Evolutionary conservation across 1,139 yeast genomes (phyloP).

Genomic region (Yamadazyma trypodendri): DNA sequence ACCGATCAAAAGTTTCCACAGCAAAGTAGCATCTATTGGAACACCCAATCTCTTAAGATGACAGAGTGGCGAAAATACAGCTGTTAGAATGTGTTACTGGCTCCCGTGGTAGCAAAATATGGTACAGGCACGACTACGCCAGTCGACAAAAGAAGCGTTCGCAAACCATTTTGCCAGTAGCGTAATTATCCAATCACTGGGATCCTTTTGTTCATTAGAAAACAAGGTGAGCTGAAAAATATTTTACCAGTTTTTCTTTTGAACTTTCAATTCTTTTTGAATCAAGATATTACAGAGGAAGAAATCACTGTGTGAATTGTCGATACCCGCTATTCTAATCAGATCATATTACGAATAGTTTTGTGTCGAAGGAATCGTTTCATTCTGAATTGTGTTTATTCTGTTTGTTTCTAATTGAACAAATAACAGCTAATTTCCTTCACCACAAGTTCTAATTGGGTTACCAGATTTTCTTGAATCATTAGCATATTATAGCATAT

Average conservation of each 20-base stretch:
- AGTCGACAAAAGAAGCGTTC: no score
- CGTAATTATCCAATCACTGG: constrained; percentile 21
- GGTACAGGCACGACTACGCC: no score
- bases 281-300: background rate
- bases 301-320: background rate
- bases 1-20: no score
- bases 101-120: no score
- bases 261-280: constrained; percentile 2
- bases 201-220: constrained; percentile 25
- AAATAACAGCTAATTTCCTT: background rate
- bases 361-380: background rate
- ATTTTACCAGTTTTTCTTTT: constrained; percentile 5
- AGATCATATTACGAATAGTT: background rate
- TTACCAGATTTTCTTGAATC: background rate
- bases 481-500: constrained; percentile 1
- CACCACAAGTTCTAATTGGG: background rate
- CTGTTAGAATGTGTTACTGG: no score
- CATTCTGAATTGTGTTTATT: background rate
- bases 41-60: no score
- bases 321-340: background rate
- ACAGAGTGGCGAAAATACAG: no score
- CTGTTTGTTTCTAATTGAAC: background rate
- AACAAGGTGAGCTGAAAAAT: constrained; percentile 9
- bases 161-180: background rate
- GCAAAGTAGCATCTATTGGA: no score